These are phyloP conservation scores for Blastobotrys raffinosifermentans DNA, from an alignment of 1,139 yeast genomes.

Conservation along the genomic window DNA sequence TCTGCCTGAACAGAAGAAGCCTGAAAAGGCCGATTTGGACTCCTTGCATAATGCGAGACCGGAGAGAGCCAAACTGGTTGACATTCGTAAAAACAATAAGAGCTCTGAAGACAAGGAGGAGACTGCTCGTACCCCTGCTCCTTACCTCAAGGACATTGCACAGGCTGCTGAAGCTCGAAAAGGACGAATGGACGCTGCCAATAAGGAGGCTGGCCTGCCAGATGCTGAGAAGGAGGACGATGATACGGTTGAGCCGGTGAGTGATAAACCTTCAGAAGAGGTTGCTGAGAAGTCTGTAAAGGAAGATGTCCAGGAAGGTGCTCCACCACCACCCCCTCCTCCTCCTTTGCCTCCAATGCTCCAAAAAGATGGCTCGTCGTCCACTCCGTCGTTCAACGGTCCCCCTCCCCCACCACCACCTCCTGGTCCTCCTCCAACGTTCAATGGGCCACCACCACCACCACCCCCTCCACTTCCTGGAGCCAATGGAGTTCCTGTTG, in stretches of 20 bases:
- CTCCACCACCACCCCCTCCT: slow-evolving; percentile 33
- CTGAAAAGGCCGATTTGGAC: slow-evolving; percentile 2
- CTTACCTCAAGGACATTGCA: background rate
- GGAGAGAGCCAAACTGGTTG: slow-evolving; percentile 21
- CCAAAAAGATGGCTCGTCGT: slow-evolving; percentile 23
- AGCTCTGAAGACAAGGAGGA: background rate
- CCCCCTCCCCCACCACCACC: slow-evolving; percentile 39
- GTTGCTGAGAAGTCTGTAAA: background rate
- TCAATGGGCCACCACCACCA: slow-evolving; percentile 18
- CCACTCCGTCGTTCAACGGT: slow-evolving; percentile 17
- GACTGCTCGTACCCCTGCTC: background rate
- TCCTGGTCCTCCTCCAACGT: slow-evolving; percentile 21
- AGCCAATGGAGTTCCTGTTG: too few relatives aligned
- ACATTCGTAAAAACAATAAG: background rate
- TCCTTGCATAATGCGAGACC: slow-evolving; percentile 15
- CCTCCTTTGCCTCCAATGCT: slow-evolving; percentile 29
- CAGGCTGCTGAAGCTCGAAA: background rate
- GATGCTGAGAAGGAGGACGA: slow-evolving; percentile 10
- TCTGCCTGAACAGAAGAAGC: background rate
- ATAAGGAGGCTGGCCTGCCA: too few relatives aligned
- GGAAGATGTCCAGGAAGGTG: slow-evolving; percentile 9
- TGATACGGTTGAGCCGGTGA: slow-evolving; percentile 8
- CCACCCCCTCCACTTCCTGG: slow-evolving; percentile 34
- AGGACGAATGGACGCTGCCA: too few relatives aligned
- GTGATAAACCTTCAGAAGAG: background rate